Conservation (phyloP, 164 flowering plant genomes). For the Kingdonia uniflora region DNA sequence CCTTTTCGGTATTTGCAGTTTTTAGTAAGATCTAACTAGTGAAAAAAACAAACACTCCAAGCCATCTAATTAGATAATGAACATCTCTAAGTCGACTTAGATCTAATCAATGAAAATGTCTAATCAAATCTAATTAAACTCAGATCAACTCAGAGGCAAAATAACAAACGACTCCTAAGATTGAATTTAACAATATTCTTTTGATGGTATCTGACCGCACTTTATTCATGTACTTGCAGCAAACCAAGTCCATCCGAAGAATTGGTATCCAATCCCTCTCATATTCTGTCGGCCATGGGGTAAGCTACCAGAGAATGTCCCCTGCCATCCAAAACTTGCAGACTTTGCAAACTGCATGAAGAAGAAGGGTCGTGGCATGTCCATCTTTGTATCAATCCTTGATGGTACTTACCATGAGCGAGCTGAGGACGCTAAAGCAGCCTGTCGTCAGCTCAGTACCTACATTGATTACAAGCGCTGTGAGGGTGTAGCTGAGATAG, state of each 20-base stretch:
- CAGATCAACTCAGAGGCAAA: too few relatives aligned
- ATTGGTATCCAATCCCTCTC: conserved; percentile 98
- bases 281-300: conserved; percentile 99
- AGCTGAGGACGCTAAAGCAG: conserved; percentile 90
- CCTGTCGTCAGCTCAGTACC: conserved; percentile 67
- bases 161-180: too few relatives aligned
- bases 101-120: too few relatives aligned
- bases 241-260: conserved; percentile 93
- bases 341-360: conserved; percentile 99
- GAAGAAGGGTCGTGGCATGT: conserved; percentile 99
- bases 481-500: conserved; percentile 98
- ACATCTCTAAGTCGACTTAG: too few relatives aligned
- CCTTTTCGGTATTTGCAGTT: too few relatives aligned
- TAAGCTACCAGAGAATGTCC: conserved; percentile 95
- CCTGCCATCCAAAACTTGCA: conserved; percentile 98
- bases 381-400: conserved; percentile 79
- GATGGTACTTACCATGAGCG: conserved; percentile 94
- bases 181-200: background rate
- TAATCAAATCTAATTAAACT: too few relatives aligned
- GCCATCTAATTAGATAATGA: too few relatives aligned
- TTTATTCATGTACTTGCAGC: conserved; percentile 39
- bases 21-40: too few relatives aligned
- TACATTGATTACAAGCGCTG: conserved; percentile 91
- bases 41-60: too few relatives aligned
- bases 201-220: background rate